A percentile compares a stretch with the other conserved stretches of the same genome.
Evolutionary conservation across 108 stramenopile species (phyloP).

Genomic region (Parietichytrium sp.): DNA sequence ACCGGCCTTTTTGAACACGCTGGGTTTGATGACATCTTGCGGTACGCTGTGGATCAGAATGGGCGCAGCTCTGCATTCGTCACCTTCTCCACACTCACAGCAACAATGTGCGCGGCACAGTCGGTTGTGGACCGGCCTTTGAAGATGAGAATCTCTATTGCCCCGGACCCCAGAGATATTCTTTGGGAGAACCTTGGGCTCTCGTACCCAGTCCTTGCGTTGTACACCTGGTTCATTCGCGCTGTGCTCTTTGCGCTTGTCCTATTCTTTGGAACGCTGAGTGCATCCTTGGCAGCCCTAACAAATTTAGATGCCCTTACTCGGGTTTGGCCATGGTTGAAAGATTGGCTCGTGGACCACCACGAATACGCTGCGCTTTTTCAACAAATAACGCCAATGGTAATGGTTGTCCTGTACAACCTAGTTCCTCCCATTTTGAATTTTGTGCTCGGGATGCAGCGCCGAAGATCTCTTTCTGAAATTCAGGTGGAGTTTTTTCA

Average conservation of each 20-base stretch:
- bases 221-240: constrained; percentile 22
- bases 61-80: constrained; percentile 6
- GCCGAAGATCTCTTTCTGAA: neutral
- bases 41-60: constrained; percentile 15
- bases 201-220: neutral
- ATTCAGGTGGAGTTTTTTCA: constrained; percentile 32
- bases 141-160: constrained; percentile 27
- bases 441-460: neutral
- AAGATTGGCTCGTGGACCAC: constrained; percentile 8
- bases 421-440: constrained; percentile 19
- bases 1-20: constrained; percentile 5
- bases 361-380: neutral
- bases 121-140: constrained; percentile 11
- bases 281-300: neutral
- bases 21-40: constrained; percentile 2
- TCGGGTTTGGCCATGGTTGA: neutral
- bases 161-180: constrained; percentile 4
- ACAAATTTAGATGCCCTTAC: neutral
- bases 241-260: neutral
- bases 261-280: constrained; percentile 2
- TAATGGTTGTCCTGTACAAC: constrained; percentile 35
- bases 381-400: constrained; percentile 24
- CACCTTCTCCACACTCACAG: constrained; percentile 18
- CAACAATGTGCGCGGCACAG: constrained; percentile 23
- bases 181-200: constrained; percentile 31